These are phyloP conservation scores for Penstemon barbatus DNA, from an alignment of 257 asterid species.

Conservation along the genomic window DNA sequence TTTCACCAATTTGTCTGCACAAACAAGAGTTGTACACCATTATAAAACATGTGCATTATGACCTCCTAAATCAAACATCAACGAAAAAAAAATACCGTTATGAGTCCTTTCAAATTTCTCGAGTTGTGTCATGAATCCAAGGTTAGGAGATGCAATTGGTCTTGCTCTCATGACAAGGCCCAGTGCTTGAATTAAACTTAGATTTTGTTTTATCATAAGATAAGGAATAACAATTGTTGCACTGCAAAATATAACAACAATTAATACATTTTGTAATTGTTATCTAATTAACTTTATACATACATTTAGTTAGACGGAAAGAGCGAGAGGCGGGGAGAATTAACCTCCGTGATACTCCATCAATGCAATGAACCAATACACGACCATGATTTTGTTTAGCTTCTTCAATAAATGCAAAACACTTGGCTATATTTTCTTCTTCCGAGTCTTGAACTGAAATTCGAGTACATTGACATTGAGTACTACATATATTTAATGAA, in stretches of 20 bases:
- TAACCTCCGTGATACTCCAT: neutral
- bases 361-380: conserved; percentile 2
- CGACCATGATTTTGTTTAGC: neutral
- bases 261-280: too few relatives aligned
- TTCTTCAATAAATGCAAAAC: neutral
- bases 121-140: neutral
- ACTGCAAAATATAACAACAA: neutral
- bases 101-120: neutral
- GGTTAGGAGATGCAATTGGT: neutral
- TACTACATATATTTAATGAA: too few relatives aligned
- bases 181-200: neutral
- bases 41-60: too few relatives aligned
- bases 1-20: too few relatives aligned
- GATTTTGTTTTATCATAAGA: neutral
- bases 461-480: too few relatives aligned
- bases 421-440: neutral
- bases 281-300: too few relatives aligned
- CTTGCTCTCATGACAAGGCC: neutral
- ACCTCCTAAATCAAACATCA: too few relatives aligned
- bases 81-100: too few relatives aligned
- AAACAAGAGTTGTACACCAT: too few relatives aligned
- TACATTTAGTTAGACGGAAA: too few relatives aligned
- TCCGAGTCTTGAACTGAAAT: too few relatives aligned
- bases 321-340: too few relatives aligned
- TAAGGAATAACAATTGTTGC: conserved; percentile 3